Percentiles rank a stretch among this genome's conserved stretches.
Evolutionary conservation across 257 asterid species (phyloP).

Genomic region (Gardenia jasminoides): DNA sequence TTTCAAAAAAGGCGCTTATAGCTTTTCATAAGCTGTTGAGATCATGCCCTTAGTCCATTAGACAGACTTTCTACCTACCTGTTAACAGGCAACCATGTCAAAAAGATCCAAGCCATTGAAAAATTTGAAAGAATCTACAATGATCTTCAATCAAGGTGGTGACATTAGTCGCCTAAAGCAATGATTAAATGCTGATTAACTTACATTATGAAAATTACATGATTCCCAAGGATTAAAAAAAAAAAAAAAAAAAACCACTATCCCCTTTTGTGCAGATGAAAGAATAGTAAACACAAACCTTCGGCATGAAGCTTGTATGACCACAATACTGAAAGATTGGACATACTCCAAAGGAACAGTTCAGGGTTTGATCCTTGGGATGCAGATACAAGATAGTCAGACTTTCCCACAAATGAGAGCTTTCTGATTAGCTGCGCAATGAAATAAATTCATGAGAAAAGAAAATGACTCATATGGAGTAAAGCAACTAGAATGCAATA

Average conservation of each 20-base stretch:
- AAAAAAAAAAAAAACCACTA: not conserved
- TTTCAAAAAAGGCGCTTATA: too few relatives aligned
- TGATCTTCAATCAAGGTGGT: not conserved
- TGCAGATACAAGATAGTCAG: conserved; percentile 71
- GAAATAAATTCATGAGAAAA: conserved; percentile 20
- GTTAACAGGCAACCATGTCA: not conserved
- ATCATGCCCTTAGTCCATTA: not conserved
- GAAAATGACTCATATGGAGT: not conserved
- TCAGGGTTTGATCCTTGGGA: conserved; percentile 68
- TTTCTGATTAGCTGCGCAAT: conserved; percentile 54
- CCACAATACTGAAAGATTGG: conserved; percentile 60
- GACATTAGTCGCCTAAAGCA: not conserved
- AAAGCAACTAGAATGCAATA: not conserved
- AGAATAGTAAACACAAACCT: conserved; percentile 42
- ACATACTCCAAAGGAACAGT: conserved; percentile 72
- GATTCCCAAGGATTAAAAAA: too few relatives aligned
- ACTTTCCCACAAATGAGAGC: conserved; percentile 78
- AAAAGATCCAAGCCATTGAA: not conserved
- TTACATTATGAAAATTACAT: not conserved
- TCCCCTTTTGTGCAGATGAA: not conserved
- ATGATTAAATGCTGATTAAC: not conserved
- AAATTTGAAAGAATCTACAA: not conserved
- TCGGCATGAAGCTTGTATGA: conserved; percentile 74
- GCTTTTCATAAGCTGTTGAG: too few relatives aligned
- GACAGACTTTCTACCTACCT: not conserved